These are phyloP conservation scores for Rutstroemia sp. DNA, from an alignment of 2,329 filamentous ascomycete genomes.

Conservation along the genomic window DNA sequence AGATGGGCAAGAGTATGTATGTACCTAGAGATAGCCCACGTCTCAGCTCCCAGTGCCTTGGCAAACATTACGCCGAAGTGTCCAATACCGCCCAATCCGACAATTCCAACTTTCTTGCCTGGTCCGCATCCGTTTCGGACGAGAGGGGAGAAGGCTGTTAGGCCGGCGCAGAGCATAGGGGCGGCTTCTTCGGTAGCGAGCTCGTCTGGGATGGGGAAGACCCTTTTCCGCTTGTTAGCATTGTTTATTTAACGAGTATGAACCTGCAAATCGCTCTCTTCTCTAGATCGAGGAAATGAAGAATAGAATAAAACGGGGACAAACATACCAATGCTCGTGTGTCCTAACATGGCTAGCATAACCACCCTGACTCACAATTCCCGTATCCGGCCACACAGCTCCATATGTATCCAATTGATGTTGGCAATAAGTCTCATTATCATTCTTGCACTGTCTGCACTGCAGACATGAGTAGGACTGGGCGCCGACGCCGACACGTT, in stretches of 20 bases:
- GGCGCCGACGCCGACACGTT: constrained; percentile 47
- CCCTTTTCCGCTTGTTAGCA: constrained; percentile 2
- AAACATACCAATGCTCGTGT: constrained; percentile 59
- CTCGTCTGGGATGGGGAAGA: constrained; percentile 66
- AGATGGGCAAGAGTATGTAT: background rate
- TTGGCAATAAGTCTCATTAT: constrained; percentile 49
- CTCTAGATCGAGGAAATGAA: background rate
- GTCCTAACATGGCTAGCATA: constrained; percentile 62
- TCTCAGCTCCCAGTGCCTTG: constrained; percentile 57
- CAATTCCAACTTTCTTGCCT: constrained; percentile 71
- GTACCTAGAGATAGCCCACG: constrained; percentile 51
- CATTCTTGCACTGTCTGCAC: constrained; percentile 46
- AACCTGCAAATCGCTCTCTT: background rate
- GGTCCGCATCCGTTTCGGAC: constrained; percentile 68
- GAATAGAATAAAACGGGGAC: background rate
- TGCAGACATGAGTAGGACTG: constrained; percentile 46
- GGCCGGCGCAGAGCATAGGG: constrained; percentile 77
- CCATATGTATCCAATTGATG: constrained; percentile 44
- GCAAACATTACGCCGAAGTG: constrained; percentile 66
- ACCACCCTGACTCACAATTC: constrained; percentile 56
- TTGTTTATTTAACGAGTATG: background rate
- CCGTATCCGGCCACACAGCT: constrained; percentile 44
- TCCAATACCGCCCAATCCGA: constrained; percentile 65
- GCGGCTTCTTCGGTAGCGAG: constrained; percentile 57
- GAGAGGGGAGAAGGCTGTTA: constrained; percentile 73